Evolutionary conservation across 441 rosid species (phyloP).

Genomic region (Bruguiera hainesii): DNA sequence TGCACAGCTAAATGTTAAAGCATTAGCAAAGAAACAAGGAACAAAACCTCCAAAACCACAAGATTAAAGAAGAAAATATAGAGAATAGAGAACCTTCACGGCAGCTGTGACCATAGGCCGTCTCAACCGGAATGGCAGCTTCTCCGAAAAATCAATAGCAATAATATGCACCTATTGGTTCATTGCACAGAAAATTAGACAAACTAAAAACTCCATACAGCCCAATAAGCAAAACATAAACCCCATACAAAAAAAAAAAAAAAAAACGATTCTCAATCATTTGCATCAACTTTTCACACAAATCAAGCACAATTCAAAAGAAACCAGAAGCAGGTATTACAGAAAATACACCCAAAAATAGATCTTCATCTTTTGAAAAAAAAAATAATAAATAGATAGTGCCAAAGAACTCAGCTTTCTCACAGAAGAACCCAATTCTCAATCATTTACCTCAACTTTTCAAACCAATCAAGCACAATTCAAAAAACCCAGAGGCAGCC

Average conservation of each 20-base stretch:
- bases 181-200: neutral
- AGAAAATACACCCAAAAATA: no score
- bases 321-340: neutral
- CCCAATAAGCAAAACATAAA: no score
- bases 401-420: conserved; percentile 53
- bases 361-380: neutral
- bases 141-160: conserved; percentile 64
- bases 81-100: conserved; percentile 43
- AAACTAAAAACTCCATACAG: neutral
- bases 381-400: neutral
- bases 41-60: neutral
- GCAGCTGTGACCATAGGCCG: conserved; percentile 65
- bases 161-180: conserved; percentile 64
- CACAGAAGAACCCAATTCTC: neutral
- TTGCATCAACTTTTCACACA: neutral
- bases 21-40: neutral
- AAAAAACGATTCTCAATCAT: neutral
- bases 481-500: neutral
- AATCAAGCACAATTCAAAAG: neutral
- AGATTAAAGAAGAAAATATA: neutral
- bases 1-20: conserved; percentile 23
- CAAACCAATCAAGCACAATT: neutral
- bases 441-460: neutral
- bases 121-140: conserved; percentile 65
- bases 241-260: neutral